phyloP scores from a whole-genome alignment of 306 rosid species.

The Dryas drummondii region DNA sequence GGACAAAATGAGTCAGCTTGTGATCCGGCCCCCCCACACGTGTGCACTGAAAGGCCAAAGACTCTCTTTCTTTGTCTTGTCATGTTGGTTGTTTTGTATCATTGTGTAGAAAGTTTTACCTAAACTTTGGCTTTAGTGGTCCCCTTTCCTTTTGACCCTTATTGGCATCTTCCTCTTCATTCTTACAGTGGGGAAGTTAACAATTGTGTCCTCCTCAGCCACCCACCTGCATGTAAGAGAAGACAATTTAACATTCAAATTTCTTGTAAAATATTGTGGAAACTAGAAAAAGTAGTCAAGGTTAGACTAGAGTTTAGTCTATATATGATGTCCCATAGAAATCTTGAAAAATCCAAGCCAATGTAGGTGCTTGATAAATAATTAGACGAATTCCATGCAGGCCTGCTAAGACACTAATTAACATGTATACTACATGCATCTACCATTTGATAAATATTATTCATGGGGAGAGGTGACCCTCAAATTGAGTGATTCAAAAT shows the following conservation, averaged over 20 bases:
- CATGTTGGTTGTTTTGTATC: conserved; percentile 8
- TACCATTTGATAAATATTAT: conserved; percentile 1
- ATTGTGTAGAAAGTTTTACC: conserved; percentile 3
- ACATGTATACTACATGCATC: too few relatives aligned
- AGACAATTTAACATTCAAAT: neutral
- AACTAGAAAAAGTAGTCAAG: neutral
- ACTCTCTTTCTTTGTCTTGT: neutral
- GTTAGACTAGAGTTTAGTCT: neutral
- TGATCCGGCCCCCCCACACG: conserved; percentile 23
- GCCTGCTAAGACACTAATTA: neutral
- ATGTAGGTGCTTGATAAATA: neutral
- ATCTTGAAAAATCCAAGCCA: too few relatives aligned
- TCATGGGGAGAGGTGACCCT: neutral
- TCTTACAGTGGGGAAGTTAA: conserved; percentile 49
- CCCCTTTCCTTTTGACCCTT: conserved; percentile 32
- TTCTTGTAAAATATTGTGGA: neutral
- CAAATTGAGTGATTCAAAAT: conserved; percentile 1
- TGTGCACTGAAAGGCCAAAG: conserved; percentile 5
- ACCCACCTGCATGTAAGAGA: conserved; percentile 36
- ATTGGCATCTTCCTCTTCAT: conserved; percentile 49
- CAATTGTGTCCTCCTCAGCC: conserved; percentile 41
- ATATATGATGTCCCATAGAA: too few relatives aligned
- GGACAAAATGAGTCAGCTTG: conserved; percentile 22
- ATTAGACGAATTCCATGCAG: neutral
- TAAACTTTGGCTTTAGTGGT: conserved; percentile 1